Percentiles rank a stretch among this genome's conserved stretches.
phyloP scores from a whole-genome alignment of 257 asterid genomes.

The Solanum boliviense region DNA sequence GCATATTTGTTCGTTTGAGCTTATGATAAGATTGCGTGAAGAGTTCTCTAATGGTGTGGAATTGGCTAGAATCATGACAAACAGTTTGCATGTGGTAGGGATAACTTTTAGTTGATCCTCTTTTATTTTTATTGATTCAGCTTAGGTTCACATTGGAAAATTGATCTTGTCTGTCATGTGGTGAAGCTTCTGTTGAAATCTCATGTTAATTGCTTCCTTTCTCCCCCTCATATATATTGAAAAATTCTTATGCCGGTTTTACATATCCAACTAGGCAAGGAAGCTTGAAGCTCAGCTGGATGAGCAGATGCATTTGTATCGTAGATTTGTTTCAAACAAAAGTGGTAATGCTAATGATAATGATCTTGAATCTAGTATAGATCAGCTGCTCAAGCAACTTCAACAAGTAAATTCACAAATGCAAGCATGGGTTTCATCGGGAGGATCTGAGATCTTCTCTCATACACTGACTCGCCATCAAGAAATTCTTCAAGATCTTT shows the following conservation, averaged over 20 bases:
- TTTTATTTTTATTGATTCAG: neutral
- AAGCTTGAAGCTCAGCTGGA: constrained; percentile 88
- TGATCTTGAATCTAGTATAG: constrained; percentile 71
- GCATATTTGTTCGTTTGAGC: neutral
- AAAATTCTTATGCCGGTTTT: neutral
- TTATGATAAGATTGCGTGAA: neutral
- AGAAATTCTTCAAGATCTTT: constrained; percentile 92
- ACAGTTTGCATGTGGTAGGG: neutral
- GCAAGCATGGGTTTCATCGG: constrained; percentile 98
- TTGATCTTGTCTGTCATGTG: neutral
- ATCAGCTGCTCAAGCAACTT: constrained; percentile 77
- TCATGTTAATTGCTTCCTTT: neutral
- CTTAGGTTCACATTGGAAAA: neutral
- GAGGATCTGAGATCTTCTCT: constrained; percentile 91
- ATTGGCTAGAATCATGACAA: neutral
- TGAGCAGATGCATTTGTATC: constrained; percentile 90
- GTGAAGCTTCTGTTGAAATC: neutral
- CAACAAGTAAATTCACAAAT: constrained; percentile 77
- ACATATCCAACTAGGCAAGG: constrained; percentile 53
- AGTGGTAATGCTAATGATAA: constrained; percentile 45
- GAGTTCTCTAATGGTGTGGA: neutral
- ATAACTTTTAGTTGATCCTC: neutral
- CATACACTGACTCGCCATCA: constrained; percentile 95
- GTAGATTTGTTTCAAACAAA: constrained; percentile 62
- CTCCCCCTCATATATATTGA: neutral